Conservation (phyloP, 345 rosid species). For the Brassica cretica region DNA sequence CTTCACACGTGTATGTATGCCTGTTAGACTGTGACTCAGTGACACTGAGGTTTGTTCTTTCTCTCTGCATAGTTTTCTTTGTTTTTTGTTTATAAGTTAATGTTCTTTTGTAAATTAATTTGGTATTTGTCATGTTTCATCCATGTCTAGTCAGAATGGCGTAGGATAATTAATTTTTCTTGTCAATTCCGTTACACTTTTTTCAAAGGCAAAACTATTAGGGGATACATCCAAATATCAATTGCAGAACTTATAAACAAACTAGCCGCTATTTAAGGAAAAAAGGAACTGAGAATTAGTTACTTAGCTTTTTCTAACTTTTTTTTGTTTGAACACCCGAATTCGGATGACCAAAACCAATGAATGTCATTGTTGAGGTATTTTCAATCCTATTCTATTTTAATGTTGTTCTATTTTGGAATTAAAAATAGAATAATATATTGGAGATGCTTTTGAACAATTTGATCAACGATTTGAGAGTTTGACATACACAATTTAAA, state of each 20-base stretch:
- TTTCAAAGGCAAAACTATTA: not conserved
- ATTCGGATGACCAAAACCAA: not conserved
- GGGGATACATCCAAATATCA: not conserved
- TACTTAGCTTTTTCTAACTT: not conserved
- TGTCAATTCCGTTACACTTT: not conserved
- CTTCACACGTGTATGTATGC: conserved; percentile 24
- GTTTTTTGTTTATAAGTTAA: not conserved
- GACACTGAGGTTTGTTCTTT: not conserved
- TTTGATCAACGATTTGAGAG: not conserved
- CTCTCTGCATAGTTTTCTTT: not conserved
- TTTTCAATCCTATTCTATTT: too few species aligned
- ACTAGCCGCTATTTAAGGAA: not conserved
- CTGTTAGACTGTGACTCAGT: not conserved
- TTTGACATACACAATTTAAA: not conserved
- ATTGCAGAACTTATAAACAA: not conserved
- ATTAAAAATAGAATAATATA: too few species aligned
- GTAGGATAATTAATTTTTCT: not conserved
- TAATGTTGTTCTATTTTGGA: too few species aligned
- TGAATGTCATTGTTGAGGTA: not conserved
- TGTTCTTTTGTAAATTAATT: not conserved
- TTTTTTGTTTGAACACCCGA: too few species aligned
- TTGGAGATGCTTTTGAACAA: not conserved
- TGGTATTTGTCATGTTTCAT: not conserved
- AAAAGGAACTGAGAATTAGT: not conserved
- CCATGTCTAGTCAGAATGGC: conserved; percentile 17